Conservation (phyloP, 2,329 filamentous ascomycete genomes). For the Tolypocladium sp. region DNA sequence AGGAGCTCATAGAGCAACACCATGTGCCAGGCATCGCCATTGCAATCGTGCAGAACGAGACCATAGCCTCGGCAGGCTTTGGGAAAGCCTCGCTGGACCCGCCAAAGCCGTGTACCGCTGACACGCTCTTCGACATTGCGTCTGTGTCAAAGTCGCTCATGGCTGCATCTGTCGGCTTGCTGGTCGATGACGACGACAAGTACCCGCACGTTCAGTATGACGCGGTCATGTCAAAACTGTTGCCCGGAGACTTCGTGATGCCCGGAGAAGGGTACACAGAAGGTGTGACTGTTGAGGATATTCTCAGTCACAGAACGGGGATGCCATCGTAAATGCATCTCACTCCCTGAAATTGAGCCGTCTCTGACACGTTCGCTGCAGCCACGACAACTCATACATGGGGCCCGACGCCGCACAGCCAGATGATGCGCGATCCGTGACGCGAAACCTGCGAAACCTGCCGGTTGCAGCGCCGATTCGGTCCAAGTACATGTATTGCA, state of each 20-base stretch:
- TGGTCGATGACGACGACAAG: slow-evolving; percentile 11
- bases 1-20: slow-evolving; percentile 9
- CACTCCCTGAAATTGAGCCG: too few relatives aligned
- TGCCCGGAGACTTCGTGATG: slow-evolving; percentile 18
- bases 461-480: slow-evolving; percentile 11
- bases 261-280: slow-evolving; percentile 8
- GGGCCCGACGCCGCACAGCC: slow-evolving; percentile 7
- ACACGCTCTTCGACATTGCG: slow-evolving; percentile 18
- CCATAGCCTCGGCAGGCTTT: slow-evolving; percentile 11
- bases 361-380: slow-evolving; percentile 1
- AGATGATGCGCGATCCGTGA: slow-evolving; percentile 13
- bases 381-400: slow-evolving; percentile 15
- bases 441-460: slow-evolving; percentile 18
- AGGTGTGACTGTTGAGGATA: slow-evolving; percentile 13
- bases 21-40: slow-evolving; percentile 15
- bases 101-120: slow-evolving; percentile 7
- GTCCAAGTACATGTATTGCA: slow-evolving; percentile 14
- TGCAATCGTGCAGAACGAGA: slow-evolving; percentile 9
- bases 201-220: slow-evolving; percentile 14
- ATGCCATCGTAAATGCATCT: slow-evolving; percentile 10
- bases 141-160: slow-evolving; percentile 17
- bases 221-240: slow-evolving; percentile 12
- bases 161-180: slow-evolving; percentile 13
- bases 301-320: slow-evolving; percentile 15
- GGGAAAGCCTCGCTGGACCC: slow-evolving; percentile 11